A percentile compares a stretch with the other conserved stretches of the same genome.
Conservation (phyloP, 2,329 filamentous ascomycete species). For the Hymenotorrendiella dingleyae region DNA sequence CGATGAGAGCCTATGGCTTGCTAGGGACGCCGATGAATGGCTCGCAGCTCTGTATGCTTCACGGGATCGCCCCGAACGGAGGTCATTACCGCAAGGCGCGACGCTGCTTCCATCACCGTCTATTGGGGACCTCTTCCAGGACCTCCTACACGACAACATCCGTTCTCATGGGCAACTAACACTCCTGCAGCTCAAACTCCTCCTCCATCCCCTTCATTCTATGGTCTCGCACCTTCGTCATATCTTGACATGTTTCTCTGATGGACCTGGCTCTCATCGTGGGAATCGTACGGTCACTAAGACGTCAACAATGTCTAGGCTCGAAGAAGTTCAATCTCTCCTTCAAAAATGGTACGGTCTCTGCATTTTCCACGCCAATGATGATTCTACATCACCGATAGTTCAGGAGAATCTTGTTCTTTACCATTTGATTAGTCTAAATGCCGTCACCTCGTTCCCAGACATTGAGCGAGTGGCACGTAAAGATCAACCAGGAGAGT, state of each 20-base stretch:
- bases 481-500: slow-evolving; percentile 49
- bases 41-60: slow-evolving; percentile 46
- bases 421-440: slow-evolving; percentile 66
- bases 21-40: slow-evolving; percentile 54
- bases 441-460: slow-evolving; percentile 60
- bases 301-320: slow-evolving; percentile 51
- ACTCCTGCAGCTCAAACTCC: slow-evolving; percentile 56
- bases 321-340: slow-evolving; percentile 59
- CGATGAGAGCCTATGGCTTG: slow-evolving; percentile 57
- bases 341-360: slow-evolving; percentile 63
- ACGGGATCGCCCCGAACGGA: slow-evolving; percentile 38
- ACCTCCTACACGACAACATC: slow-evolving; percentile 60
- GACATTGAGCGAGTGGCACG: slow-evolving; percentile 63
- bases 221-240: slow-evolving; percentile 60
- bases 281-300: slow-evolving; percentile 46
- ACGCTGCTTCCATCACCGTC: slow-evolving; percentile 51
- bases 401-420: slow-evolving; percentile 62
- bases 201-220: slow-evolving; percentile 63
- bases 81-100: slow-evolving; percentile 41
- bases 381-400: slow-evolving; percentile 51
- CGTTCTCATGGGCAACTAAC: slow-evolving; percentile 38
- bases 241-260: slow-evolving; percentile 59
- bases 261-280: slow-evolving; percentile 41
- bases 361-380: slow-evolving; percentile 48
- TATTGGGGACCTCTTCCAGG: slow-evolving; percentile 59